Base-by-base conservation (phyloP, 805 yeast genomes). In the Starmerella vaccinii region DNA sequence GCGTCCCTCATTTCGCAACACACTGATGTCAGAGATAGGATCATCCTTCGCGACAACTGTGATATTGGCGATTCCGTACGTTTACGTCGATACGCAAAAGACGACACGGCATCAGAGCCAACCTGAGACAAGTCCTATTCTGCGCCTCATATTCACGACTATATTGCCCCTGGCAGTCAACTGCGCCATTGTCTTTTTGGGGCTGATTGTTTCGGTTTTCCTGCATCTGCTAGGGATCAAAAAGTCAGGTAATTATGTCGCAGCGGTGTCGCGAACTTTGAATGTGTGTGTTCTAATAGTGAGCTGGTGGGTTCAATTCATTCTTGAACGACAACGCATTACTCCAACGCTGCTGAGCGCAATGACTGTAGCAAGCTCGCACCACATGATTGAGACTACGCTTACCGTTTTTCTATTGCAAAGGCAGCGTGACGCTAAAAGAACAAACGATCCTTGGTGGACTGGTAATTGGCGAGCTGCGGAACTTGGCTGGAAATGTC, bases 401-500 rank as follows among this genome's bases (percentile, higher is more conserved):
- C 49, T 78, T 4, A 75, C 78, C 0, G 68, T 76, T 1, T 42
- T 76, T 0, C 55, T 81, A 4, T 63, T 84, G 37, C 75, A 84
- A 7, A 26, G 45, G 27, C 95, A 86, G 59, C 74, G 74, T 57
- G 22, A 75, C 72, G 51, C 77, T 74, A 56, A 4, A 12, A 23
- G 82, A 76, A 67, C 84, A 0, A 84, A 81, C 58, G 63, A 75
- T 33, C 81, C 89, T 2, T 82, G 87, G 86, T 83, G 89, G 70
- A 49, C 57, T 3, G 70, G 69, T 1, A 47, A 49, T 16, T 67
- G 70, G 71, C 26, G 46, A 61, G 84, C 86, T 47, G 75, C 84
- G 49, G 86, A 88, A 63, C 71, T 85, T 67, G 95, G 95, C 51
- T 77, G 77, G 76, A 76, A 80, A 72, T 88, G 89, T 26, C 77